phyloP scores from a whole-genome alignment of 768 basidiomycete species.

The Lyophyllum atratum region DNA sequence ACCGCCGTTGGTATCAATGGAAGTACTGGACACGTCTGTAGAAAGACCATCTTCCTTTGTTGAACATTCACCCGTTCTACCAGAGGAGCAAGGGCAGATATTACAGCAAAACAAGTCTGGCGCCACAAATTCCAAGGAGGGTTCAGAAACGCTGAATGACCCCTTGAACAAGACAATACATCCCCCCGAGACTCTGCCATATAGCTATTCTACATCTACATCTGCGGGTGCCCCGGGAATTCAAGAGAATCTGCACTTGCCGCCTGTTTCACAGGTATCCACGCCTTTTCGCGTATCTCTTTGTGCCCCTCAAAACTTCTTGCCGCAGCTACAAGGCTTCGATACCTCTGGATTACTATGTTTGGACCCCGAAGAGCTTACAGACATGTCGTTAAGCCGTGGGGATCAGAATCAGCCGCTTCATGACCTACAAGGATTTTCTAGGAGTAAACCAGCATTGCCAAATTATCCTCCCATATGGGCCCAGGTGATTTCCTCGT shows the following conservation, averaged over 20 bases:
- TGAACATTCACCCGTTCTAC: not conserved
- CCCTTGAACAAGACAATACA: not conserved
- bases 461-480: conserved; percentile 40
- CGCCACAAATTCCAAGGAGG: not conserved
- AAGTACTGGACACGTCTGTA: not conserved
- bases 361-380: not conserved
- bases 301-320: not conserved
- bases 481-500: conserved; percentile 35
- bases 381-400: not conserved
- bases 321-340: not conserved
- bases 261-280: not conserved
- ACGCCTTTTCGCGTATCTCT: not conserved
- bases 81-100: not conserved
- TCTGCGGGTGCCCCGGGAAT: not conserved
- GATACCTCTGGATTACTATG: not conserved
- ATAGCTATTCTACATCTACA: not conserved
- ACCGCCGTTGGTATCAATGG: not conserved
- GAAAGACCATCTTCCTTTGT: not conserved
- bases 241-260: not conserved
- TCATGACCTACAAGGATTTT: not conserved
- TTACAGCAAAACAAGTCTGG: not conserved
- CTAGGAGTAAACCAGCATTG: conserved; percentile 24
- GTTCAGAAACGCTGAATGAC: not conserved
- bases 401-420: not conserved
- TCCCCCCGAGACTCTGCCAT: not conserved